Evolutionary conservation across 768 basidiomycete species (phyloP), one percentile per base, ranked within the genome.

Genomic region (Exsudoporus frostii): DNA sequence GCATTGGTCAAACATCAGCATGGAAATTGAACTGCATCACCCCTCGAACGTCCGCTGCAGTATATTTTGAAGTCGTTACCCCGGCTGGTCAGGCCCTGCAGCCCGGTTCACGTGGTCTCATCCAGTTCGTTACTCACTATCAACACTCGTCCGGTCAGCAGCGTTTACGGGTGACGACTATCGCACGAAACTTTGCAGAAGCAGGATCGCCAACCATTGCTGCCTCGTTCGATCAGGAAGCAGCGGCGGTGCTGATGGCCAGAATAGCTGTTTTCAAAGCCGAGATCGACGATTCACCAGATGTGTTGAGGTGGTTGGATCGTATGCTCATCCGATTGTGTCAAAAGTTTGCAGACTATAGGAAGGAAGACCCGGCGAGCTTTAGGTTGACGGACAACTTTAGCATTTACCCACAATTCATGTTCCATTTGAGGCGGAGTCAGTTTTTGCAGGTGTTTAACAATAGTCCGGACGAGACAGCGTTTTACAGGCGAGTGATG

Each of bases 361-460:
- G 95, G 63, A 98, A 98, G 76, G 97, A 98, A 72, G 97, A 98
- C 67, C 90, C 97, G 10, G 81, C 85, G 34, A 92, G 88, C 67
- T 98, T 99, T 81, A 79, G 93, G 61, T 77, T 99, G 59, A 79
- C 84, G 51, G 93, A 97, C 68, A 97, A 97, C 72, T 98, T 99
- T 74, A 91, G 90, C 68, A 98, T 99, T 63, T 99, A 99, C 71
- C 97, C 97, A 15, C 97, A 98, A 68, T 99, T 99, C 78, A 99
- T 98, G 97, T 99, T 98, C 86, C 97, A 99, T 73, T 73, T 99
- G 56, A 81, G 96, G 54, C 78, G 97, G 69, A 93, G 91, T 79
- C 96, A 98, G 74, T 98, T 99, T 78, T 77, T 99, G 69, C 97
- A 99, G 73, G 95, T 98, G 50, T 98, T 98, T 75, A 98, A 98